A percentile compares a stretch with the other conserved stretches of the same genome.
These are phyloP conservation scores for Backusella sp. DNA, from an alignment of 192 early-diverging fungal species.

Conservation along the genomic window DNA sequence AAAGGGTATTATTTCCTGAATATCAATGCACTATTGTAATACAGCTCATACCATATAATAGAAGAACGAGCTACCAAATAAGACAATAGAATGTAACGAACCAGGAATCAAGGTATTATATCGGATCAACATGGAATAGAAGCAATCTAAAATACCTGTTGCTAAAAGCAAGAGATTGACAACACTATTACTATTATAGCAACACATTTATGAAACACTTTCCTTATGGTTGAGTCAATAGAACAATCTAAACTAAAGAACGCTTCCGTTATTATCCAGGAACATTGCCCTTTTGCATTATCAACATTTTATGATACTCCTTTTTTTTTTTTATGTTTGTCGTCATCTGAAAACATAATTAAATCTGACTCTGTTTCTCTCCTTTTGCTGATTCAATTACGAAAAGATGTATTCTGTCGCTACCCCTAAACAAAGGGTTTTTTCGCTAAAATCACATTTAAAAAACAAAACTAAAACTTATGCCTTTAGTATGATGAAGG, in stretches of 20 bases:
- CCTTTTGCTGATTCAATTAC: not conserved
- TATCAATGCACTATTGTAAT: too few relatives aligned
- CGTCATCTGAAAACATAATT: not conserved
- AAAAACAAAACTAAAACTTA: not conserved
- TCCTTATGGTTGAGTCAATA: not conserved
- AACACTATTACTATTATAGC: too few relatives aligned
- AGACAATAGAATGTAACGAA: too few relatives aligned
- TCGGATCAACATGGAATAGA: too few relatives aligned
- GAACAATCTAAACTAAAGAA: not conserved
- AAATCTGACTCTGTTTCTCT: not conserved
- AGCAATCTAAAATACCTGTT: too few relatives aligned
- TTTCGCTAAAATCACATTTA: not conserved
- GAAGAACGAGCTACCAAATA: too few relatives aligned
- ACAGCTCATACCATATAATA: too few relatives aligned
- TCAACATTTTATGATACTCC: not conserved
- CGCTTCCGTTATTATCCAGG: not conserved
- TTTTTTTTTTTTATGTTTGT: not conserved
- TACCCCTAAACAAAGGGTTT: not conserved
- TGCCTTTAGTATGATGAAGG: not conserved
- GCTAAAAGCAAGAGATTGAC: too few relatives aligned
- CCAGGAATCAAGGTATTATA: too few relatives aligned
- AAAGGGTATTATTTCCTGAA: too few relatives aligned
- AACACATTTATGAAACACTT: too few relatives aligned
- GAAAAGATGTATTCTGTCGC: not conserved
- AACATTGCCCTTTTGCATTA: not conserved